Percentiles rank a stretch among this genome's conserved stretches.
These are phyloP conservation scores for Eimeria brunetti DNA, from an alignment of 169 alveolate genomes.

Conservation along the genomic window DNA sequence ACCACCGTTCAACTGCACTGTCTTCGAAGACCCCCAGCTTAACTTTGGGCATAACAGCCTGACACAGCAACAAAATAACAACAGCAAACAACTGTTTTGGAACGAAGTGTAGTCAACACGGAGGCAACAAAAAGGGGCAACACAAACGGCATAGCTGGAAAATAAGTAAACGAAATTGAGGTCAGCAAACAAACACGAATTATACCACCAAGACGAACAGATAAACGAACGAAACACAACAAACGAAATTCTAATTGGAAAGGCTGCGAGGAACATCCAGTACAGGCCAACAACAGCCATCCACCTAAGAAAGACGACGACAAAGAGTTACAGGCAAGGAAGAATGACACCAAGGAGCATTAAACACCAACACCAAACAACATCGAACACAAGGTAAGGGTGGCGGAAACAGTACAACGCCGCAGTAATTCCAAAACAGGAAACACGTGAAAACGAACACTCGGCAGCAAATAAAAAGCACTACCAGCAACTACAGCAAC, in stretches of 20 bases:
- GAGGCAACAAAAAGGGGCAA: too few species aligned
- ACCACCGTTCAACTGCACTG: conserved; percentile 55
- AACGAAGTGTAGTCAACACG: too few species aligned
- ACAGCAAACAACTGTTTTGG: neutral
- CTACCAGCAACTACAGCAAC: neutral
- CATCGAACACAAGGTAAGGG: neutral
- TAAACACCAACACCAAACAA: too few species aligned
- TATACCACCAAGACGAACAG: too few species aligned
- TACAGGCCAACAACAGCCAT: neutral
- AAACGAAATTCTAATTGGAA: too few species aligned
- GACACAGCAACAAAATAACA: neutral
- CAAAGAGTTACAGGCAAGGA: neutral
- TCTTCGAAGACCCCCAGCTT: conserved; percentile 42
- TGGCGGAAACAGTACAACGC: neutral
- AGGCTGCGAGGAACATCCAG: neutral
- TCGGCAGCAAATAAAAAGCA: neutral
- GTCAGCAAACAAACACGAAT: too few species aligned
- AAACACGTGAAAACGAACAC: neutral
- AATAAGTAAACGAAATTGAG: too few species aligned
- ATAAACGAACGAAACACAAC: too few species aligned
- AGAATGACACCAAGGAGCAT: neutral
- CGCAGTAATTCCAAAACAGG: neutral
- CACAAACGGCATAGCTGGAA: too few species aligned
- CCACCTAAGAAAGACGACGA: neutral
- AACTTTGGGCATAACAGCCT: conserved; percentile 4